phyloP scores from a whole-genome alignment of 202 grass and related monocot species.

The Saccharum hybrid region DNA sequence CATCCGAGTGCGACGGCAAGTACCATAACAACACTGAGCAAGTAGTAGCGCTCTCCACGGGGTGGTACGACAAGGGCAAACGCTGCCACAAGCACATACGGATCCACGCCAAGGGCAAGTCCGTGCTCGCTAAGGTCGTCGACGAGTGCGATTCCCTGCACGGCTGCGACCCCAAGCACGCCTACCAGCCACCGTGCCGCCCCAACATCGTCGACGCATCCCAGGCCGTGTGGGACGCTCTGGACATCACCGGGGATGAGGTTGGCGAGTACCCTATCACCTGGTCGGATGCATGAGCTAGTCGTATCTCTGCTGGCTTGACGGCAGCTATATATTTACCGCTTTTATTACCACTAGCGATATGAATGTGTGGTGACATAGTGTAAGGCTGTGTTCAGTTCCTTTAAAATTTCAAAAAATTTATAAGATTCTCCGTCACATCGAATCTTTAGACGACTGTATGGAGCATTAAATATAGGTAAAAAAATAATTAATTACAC shows the following conservation, averaged over 20 bases:
- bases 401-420: too few species aligned
- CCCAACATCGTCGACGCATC: constrained; percentile 56
- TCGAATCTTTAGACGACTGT: too few species aligned
- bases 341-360: too few species aligned
- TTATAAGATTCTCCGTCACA: too few species aligned
- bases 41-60: constrained; percentile 70
- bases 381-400: too few species aligned
- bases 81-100: constrained; percentile 51
- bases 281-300: too few species aligned
- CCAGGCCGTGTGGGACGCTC: constrained; percentile 50
- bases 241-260: constrained; percentile 41
- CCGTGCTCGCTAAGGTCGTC: constrained; percentile 59
- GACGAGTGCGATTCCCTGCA: constrained; percentile 58
- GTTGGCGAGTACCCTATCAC: constrained; percentile 38
- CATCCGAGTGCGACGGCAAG: constrained; percentile 51
- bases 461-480: too few species aligned
- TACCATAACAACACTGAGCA: constrained; percentile 46
- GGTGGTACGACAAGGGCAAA: constrained; percentile 41
- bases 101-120: constrained; percentile 49
- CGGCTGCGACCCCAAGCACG: constrained; percentile 57
- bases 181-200: constrained; percentile 59
- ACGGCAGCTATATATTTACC: too few species aligned
- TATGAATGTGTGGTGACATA: too few species aligned
- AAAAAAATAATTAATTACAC: too few species aligned
- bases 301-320: too few species aligned